These are phyloP conservation scores for Leishmania turanica DNA, from an alignment of 208 protist species.

Conservation along the genomic window DNA sequence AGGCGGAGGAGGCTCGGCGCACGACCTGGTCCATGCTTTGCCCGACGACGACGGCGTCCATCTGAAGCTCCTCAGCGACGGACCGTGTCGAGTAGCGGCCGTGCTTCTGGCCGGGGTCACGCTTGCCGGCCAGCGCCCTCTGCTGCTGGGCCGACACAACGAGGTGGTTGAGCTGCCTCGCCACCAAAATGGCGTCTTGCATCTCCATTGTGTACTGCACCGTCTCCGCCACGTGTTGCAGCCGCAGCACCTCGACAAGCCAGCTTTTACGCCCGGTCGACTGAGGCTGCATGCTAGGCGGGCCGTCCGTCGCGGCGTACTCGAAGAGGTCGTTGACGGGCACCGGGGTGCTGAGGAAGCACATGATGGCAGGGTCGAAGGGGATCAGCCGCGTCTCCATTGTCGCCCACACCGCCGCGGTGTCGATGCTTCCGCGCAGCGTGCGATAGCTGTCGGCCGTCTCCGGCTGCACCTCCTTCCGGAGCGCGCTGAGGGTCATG, in stretches of 20 bases:
- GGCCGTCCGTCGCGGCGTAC: constrained; percentile 20
- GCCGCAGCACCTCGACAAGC: constrained; percentile 41
- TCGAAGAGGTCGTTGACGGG: constrained; percentile 36
- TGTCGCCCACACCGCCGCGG: neutral
- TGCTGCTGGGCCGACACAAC: constrained; percentile 13
- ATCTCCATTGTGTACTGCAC: constrained; percentile 46
- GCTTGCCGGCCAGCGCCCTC: neutral
- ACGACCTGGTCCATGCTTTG: constrained; percentile 9
- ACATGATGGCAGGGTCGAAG: constrained; percentile 24
- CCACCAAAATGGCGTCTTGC: constrained; percentile 38
- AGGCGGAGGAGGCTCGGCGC: neutral
- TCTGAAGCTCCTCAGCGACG: constrained; percentile 12
- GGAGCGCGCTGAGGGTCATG: constrained; percentile 8
- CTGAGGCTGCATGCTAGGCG: constrained; percentile 19
- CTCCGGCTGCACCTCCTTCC: constrained; percentile 1
- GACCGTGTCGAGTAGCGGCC: neutral
- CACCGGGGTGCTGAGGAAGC: constrained; percentile 33
- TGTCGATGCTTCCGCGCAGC: constrained; percentile 1
- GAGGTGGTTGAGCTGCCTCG: constrained; percentile 30
- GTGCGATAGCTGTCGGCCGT: constrained; percentile 13
- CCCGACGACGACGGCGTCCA: constrained; percentile 16
- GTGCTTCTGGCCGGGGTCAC: neutral
- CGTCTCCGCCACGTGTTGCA: constrained; percentile 50
- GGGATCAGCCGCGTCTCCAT: constrained; percentile 24
- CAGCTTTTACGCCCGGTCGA: constrained; percentile 33